Evolutionary conservation across 2,329 filamentous ascomycete species (phyloP).

Genomic region (Ophiocordyceps camponoti-floridani): DNA sequence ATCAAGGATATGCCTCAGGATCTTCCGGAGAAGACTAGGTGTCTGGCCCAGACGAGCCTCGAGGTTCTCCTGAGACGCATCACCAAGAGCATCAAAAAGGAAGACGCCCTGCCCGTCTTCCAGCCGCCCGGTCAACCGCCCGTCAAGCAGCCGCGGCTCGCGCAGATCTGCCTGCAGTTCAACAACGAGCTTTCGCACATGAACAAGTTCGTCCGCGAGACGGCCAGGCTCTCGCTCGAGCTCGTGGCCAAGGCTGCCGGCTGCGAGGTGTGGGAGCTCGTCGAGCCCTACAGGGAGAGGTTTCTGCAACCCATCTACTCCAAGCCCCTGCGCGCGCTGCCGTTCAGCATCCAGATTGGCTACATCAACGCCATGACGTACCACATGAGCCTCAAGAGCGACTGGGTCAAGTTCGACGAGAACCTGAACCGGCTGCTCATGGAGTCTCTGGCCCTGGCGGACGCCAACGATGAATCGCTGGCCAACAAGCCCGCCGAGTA

Average conservation of each 20-base stretch:
- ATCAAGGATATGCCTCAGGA: slow-evolving; percentile 97
- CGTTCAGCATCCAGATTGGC: slow-evolving; percentile 89
- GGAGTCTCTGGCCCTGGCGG: slow-evolving; percentile 84
- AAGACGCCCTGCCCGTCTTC: slow-evolving; percentile 34
- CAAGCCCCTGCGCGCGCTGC: slow-evolving; percentile 81
- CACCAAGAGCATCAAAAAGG: slow-evolving; percentile 62
- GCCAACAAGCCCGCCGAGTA: slow-evolving; percentile 89
- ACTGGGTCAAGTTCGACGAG: slow-evolving; percentile 85
- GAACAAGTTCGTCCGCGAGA: slow-evolving; percentile 86
- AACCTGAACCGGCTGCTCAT: slow-evolving; percentile 76
- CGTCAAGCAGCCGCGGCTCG: slow-evolving; percentile 40
- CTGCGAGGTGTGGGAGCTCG: slow-evolving; percentile 70
- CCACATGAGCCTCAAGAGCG: slow-evolving; percentile 73
- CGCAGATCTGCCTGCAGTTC: slow-evolving; percentile 66
- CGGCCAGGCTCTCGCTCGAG: slow-evolving; percentile 63
- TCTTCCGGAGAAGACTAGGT: slow-evolving; percentile 73
- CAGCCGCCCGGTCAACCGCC: slow-evolving; percentile 24
- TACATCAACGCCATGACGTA: slow-evolving; percentile 97
- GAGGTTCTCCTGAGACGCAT: slow-evolving; percentile 63
- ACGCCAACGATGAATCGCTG: slow-evolving; percentile 84
- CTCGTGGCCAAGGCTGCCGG: slow-evolving; percentile 64
- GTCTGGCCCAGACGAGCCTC: slow-evolving; percentile 67
- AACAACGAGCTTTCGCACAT: slow-evolving; percentile 84
- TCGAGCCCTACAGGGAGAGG: slow-evolving; percentile 78
- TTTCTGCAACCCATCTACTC: slow-evolving; percentile 85